These are phyloP conservation scores for Diaporthe helianthi DNA, from an alignment of 2,329 filamentous ascomycete genomes.

Conservation along the genomic window DNA sequence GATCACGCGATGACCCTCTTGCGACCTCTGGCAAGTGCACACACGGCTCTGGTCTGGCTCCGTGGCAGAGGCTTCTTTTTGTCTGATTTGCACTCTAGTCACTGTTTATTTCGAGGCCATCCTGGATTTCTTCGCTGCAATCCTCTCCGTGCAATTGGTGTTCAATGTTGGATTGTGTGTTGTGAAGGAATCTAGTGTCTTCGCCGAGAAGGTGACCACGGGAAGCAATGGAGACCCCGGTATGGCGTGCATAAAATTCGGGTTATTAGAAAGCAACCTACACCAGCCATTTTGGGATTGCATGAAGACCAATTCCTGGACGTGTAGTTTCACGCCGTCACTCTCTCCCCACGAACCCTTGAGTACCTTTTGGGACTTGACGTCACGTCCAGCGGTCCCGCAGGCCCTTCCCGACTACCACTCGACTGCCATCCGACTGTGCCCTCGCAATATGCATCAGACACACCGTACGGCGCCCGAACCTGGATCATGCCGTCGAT, in stretches of 20 bases:
- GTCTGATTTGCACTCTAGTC: neutral
- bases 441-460: conserved; percentile 21
- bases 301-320: conserved; percentile 28
- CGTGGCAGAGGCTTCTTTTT: conserved; percentile 17
- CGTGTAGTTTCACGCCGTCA: conserved; percentile 22
- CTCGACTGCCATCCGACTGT: too few species aligned
- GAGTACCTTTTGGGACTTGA: conserved; percentile 7
- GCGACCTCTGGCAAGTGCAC: neutral
- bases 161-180: neutral
- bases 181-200: neutral
- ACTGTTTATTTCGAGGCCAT: neutral
- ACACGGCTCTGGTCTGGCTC: too few species aligned
- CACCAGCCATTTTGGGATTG: conserved; percentile 17
- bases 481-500: conserved; percentile 19
- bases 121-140: neutral
- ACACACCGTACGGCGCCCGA: conserved; percentile 6
- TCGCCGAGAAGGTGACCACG: neutral
- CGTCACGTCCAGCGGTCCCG: conserved; percentile 11
- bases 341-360: conserved; percentile 12
- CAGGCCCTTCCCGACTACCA: conserved; percentile 24
- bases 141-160: neutral
- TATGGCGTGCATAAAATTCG: conserved; percentile 21
- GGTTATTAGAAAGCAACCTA: neutral
- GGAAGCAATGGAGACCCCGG: conserved; percentile 24
- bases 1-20: neutral